Evolutionary conservation across 2,329 filamentous ascomycete genomes (phyloP), one percentile per base, ranked within the genome.

Genomic region (Xylaria sp.): DNA sequence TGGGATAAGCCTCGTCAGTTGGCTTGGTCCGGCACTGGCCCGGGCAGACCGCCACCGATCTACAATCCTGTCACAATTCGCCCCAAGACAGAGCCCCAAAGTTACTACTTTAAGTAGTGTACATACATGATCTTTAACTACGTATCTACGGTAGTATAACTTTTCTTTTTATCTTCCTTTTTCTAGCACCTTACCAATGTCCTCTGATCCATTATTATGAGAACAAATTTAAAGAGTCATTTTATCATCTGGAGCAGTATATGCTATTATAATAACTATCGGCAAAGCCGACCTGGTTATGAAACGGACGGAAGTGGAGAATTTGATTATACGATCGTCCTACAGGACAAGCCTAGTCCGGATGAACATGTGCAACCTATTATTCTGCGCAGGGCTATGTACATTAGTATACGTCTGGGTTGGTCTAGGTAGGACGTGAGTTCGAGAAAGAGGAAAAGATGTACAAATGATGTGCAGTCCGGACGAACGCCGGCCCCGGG

Each of bases 21-120:
- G 20, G 52, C 25, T 10, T 18, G 28, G 39, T 15, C 39, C 39
- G 39, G 39, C 12, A 15, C 41, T 46, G 15, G n/a, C 31, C 18
- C 33, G 57, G 57, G 20, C 36, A 61, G 61, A 64, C 61, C 64
- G 68, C 68, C 60, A 67, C 67, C 65, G 59, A 64, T 70, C 61
- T 68, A 46, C 62, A 23, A 41, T 61, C 52, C 13, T 60, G 51
- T 41, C 41, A 39, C 41, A 65, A 33, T 36, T 55, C 49, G 43
- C 13, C 41, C 52, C 41, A 23, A 18, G 3, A 9, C n/a, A 23
- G 46, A 49, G 25, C 52, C 52, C 31, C 28, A 15, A 23, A 52
- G n/a, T 41, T 1, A 5, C 39, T 41, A 41, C 39, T 12, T 28
- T 28, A 28, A 5, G 28, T 15, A 36, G 33, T 36, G 33, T 36